Base-by-base conservation (phyloP, 169 alveolate species). In the Ichthyophthirius multifiliis region DNA sequence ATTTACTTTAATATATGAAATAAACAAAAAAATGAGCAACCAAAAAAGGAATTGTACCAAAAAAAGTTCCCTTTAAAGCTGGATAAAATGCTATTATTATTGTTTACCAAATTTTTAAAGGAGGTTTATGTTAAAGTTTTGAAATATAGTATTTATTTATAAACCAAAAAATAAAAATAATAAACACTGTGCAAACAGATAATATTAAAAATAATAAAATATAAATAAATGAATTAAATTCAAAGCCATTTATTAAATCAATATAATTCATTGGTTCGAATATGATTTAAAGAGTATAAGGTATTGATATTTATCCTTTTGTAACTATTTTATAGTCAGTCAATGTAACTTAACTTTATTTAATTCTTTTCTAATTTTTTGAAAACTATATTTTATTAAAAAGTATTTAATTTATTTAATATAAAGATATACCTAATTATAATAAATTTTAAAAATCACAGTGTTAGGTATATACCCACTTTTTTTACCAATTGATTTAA, bases 251-350 rank as follows among this genome's bases (percentile, higher is more conserved):
- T 7, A 92, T 76, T 47, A 92, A 80, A 32, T 89, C 86, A 9
- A 90, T 76, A 71, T 82, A 92, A 63, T 83, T 79, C 80, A 92
- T 63, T 6, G 96, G 93, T 5, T 80, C 62, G 55, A 73, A 92
- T 3, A 82, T 83, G 18, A 92, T 74, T 31, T 18, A 48, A 34
- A 90, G 76, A 1, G 32, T 62, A 73, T 92, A 87, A 32, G 45
- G 83, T 46, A 55, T 23, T 32, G 43, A 45, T 9, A 45, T 76
- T 45, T 55, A 44, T 31, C 46, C 41, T 12, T 63, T 80, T 20
- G 43, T 64, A 44, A 82, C 48, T 31, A 75, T 77, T 31, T 76
- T 75, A 83, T 89, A 90, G 27, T 92, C 82, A 13, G 82, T 45
- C 62, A 91, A 81, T 23, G 71, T 65, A 20, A 90, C 87, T 10